Evolutionary conservation across 352 stramenopile genomes (phyloP).

Genomic region (Lagenidium giganteum): DNA sequence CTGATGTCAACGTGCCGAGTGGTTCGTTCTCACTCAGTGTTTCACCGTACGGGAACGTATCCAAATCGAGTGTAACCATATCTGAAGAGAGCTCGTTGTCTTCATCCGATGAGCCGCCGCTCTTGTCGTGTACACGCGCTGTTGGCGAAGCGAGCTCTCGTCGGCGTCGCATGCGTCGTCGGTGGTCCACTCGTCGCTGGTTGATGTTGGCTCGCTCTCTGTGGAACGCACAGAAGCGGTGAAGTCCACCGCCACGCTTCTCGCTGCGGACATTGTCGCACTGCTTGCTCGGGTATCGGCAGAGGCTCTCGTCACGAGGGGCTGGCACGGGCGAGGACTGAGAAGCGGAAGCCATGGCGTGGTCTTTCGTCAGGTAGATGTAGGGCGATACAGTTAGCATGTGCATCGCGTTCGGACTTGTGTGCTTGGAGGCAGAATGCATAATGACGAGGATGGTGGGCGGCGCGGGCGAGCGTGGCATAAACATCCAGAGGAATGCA

Average conservation of each 20-base stretch:
- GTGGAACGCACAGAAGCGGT: constrained; percentile 25
- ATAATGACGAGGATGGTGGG: too few relatives aligned
- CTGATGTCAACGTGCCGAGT: constrained; percentile 6
- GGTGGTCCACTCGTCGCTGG: constrained; percentile 21
- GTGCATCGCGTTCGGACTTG: too few relatives aligned
- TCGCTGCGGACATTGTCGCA: constrained; percentile 24
- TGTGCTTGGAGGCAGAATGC: too few relatives aligned
- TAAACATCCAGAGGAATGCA: too few relatives aligned
- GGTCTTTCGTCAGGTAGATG: too few relatives aligned
- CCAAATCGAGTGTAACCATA: constrained; percentile 11
- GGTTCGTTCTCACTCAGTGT: too few relatives aligned
- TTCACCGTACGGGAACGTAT: constrained; percentile 2
- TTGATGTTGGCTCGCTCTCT: constrained; percentile 23
- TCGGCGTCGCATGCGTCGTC: constrained; percentile 12
- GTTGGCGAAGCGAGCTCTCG: constrained; percentile 4
- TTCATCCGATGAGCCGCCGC: constrained; percentile 8
- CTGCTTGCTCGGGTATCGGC: constrained; percentile 26
- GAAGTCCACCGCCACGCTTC: constrained; percentile 20
- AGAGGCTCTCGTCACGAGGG: constrained; percentile 5
- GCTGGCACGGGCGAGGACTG: too few relatives aligned
- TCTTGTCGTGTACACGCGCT: constrained; percentile 3
- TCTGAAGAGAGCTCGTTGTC: constrained; percentile 4
- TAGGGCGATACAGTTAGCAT: too few relatives aligned
- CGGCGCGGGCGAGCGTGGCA: too few relatives aligned
- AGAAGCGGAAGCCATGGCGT: too few relatives aligned